phyloP scores from a whole-genome alignment of 768 basidiomycete species.

The Lactarius indigo region DNA sequence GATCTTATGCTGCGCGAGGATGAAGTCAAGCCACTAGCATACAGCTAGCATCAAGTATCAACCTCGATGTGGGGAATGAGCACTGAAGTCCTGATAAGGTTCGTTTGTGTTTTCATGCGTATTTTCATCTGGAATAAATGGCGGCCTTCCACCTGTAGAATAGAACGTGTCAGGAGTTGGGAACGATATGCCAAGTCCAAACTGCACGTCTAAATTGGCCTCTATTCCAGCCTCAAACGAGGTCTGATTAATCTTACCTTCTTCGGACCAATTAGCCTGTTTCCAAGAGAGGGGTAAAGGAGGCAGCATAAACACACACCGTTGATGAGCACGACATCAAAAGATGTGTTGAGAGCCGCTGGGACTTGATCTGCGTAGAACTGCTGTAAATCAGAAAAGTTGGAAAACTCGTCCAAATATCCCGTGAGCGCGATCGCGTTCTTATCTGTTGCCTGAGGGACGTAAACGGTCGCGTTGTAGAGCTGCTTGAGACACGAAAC shows the following conservation, averaged over 20 bases:
- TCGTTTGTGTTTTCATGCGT: slow-evolving; percentile 46
- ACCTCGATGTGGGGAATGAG: background rate
- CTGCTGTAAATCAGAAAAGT: slow-evolving; percentile 31
- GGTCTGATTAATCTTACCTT: slow-evolving; percentile 58
- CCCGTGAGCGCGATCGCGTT: slow-evolving; percentile 36
- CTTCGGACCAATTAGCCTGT: slow-evolving; percentile 26
- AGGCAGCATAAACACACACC: slow-evolving; percentile 35
- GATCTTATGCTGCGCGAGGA: slow-evolving; percentile 42
- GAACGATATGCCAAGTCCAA: slow-evolving; percentile 59
- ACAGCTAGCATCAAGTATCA: background rate
- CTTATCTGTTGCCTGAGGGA: slow-evolving; percentile 25
- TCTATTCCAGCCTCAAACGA: slow-evolving; percentile 51
- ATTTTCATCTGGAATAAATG: slow-evolving; percentile 46
- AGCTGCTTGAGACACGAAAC: slow-evolving; percentile 35
- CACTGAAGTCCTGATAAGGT: slow-evolving; percentile 43
- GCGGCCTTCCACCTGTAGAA: slow-evolving; percentile 59
- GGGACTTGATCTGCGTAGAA: slow-evolving; percentile 35
- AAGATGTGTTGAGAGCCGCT: slow-evolving; percentile 40
- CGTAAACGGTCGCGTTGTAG: slow-evolving; percentile 34
- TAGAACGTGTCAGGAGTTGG: slow-evolving; percentile 59
- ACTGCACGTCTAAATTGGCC: slow-evolving; percentile 66
- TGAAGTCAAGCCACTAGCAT: slow-evolving; percentile 59
- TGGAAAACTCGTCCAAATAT: slow-evolving; percentile 36
- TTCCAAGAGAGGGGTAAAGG: background rate
- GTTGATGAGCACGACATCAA: slow-evolving; percentile 51